Percentiles rank a stretch among this genome's conserved stretches.
phyloP scores from a whole-genome alignment of 805 yeast species.

The Wickerhamiella shivajii region DNA sequence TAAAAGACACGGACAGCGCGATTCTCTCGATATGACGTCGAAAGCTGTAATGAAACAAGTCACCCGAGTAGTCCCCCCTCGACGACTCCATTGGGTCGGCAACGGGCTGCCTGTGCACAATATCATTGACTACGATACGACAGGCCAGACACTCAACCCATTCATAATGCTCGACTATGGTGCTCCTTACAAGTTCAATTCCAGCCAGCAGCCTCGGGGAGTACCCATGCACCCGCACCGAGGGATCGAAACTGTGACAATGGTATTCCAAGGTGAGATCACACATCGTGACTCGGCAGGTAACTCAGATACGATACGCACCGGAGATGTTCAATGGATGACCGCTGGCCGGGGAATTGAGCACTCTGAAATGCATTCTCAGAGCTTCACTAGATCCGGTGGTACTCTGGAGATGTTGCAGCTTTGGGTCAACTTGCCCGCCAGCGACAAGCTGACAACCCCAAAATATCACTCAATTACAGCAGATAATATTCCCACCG shows the following conservation, averaged over 20 bases:
- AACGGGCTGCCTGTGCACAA: slow-evolving; percentile 8
- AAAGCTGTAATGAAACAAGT: background rate
- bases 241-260: slow-evolving; percentile 71
- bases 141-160: slow-evolving; percentile 9
- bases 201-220: slow-evolving; percentile 7
- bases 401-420: slow-evolving; percentile 56
- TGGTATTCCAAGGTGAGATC: slow-evolving; percentile 47
- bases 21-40: too few relatives aligned
- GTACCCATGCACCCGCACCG: slow-evolving; percentile 46
- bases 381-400: slow-evolving; percentile 27
- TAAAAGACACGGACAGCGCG: too few relatives aligned
- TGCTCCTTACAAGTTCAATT: slow-evolving; percentile 8
- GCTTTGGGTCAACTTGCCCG: slow-evolving; percentile 78
- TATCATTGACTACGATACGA: slow-evolving; percentile 2
- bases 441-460: slow-evolving; percentile 39
- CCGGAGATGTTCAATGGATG: slow-evolving; percentile 88
- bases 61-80: too few relatives aligned
- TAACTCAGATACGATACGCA: slow-evolving; percentile 51
- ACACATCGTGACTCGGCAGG: slow-evolving; percentile 86
- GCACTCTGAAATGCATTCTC: slow-evolving; percentile 76
- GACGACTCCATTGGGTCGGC: slow-evolving; percentile 9
- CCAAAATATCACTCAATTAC: slow-evolving; percentile 72
- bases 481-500: slow-evolving; percentile 56
- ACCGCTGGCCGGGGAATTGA: slow-evolving; percentile 83
- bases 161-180: slow-evolving; percentile 10